Base-by-base conservation (phyloP, 768 basidiomycete species). In the Dacryopinax primogenitus region DNA sequence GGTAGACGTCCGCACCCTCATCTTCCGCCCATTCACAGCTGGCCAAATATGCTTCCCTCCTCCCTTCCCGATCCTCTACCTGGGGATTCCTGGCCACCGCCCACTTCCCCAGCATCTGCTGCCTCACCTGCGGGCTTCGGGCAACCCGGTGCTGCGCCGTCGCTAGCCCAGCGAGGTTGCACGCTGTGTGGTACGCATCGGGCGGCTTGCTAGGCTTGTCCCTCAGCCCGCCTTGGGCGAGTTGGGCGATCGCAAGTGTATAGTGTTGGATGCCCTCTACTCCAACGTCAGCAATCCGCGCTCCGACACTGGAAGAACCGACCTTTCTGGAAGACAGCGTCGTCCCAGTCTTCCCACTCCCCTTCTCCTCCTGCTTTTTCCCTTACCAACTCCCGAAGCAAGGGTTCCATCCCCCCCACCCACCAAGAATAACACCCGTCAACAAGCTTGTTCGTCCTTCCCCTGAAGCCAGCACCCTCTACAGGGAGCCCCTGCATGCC, bases 351-450 rank as follows among this genome's bases (percentile, higher is more conserved):
- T 2, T 76, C 79, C 4, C 79, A 78, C 18, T 71, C 69, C 51
- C 51, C 13, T 6, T 44, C 3, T 23, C 41, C 66, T 18, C 16
- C 62, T 0, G 32, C 28, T 28, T 44, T 36, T 23, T 62, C 65
- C 33, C 63, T 34, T 37, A 70, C 79, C 64, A 84, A 70, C 30
- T 82, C 84, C 65, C 90, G 89, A 0, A 96, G 76, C 7, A 97
- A 76, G 0, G 82, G 80, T 72, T 96, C 90, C 16, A 87, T 81
- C 0, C 94, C 94, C 1, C 91, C 96, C 26, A 92, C 90, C 96
- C 95, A 99, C 96, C 96, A 99, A n/a, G 88, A 86, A 75, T 99
- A 99, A 75, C 96, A 99, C 2, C 95, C 96, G 71, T 99, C 96
- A 0, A 99, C 95, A n/a, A 99, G 82, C 74, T 99, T 99, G 74